phyloP scores from a whole-genome alignment of 768 basidiomycete species.

The Leccinum obscurum region DNA sequence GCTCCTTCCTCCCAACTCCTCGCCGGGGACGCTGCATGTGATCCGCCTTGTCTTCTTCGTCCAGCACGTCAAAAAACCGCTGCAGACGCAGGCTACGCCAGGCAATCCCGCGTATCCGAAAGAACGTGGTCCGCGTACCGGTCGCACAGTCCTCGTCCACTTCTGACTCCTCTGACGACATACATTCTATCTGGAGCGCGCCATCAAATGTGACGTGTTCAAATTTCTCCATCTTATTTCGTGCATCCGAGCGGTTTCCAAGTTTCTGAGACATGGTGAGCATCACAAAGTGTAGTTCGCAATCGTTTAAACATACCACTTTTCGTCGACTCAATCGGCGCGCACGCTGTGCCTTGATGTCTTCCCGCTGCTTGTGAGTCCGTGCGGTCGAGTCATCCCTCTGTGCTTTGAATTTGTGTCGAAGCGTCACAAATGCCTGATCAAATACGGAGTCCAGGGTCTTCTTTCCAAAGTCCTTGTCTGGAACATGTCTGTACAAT shows the following conservation, averaged over 20 bases:
- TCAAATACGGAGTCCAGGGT: slow-evolving; percentile 64
- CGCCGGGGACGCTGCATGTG: slow-evolving; percentile 53
- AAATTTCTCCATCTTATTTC: slow-evolving; percentile 52
- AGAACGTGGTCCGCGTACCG: slow-evolving; percentile 34
- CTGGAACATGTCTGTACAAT: slow-evolving; percentile 61
- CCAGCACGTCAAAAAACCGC: slow-evolving; percentile 60
- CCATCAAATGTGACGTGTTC: slow-evolving; percentile 68
- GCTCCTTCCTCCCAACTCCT: slow-evolving; percentile 55
- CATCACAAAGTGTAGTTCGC: no score
- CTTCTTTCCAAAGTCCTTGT: slow-evolving; percentile 66
- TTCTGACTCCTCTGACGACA: slow-evolving; percentile 81
- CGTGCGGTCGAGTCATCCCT: slow-evolving; percentile 46
- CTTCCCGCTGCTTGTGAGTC: slow-evolving; percentile 53
- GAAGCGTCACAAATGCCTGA: slow-evolving; percentile 65
- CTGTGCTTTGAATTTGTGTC: slow-evolving; percentile 67
- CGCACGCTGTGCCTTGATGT: slow-evolving; percentile 59
- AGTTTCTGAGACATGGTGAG: slow-evolving; percentile 56
- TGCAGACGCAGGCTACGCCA: slow-evolving; percentile 72
- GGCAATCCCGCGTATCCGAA: slow-evolving; percentile 56
- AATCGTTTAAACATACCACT: slow-evolving; percentile 43
- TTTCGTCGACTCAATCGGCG: slow-evolving; percentile 63
- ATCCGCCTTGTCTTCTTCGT: slow-evolving; percentile 53
- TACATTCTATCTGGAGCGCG: slow-evolving; percentile 71
- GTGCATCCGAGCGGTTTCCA: slow-evolving; percentile 57
- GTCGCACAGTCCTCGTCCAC: slow-evolving; percentile 40